Evolutionary conservation across 768 basidiomycete genomes (phyloP).

Genomic region (Nidula microcarpa): DNA sequence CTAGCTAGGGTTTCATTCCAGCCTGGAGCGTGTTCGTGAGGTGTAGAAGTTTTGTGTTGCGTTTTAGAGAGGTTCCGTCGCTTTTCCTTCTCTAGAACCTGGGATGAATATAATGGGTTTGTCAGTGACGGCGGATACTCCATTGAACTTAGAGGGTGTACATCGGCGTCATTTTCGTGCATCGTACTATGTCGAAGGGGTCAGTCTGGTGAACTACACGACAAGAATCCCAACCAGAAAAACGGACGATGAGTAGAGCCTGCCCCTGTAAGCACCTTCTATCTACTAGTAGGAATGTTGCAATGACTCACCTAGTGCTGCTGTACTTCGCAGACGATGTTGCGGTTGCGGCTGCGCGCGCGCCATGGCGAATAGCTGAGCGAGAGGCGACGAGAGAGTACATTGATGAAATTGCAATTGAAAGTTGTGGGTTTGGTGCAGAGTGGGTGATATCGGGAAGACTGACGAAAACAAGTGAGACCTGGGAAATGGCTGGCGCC

Average conservation of each 20-base stretch:
- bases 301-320: constrained; percentile 17
- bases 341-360: constrained; percentile 1
- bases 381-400: constrained; percentile 13
- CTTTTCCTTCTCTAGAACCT: constrained; percentile 55
- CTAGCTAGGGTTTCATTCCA: constrained; percentile 71
- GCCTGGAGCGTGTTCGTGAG: constrained; percentile 55
- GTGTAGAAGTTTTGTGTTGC: constrained; percentile 45
- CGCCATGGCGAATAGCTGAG: constrained; percentile 4
- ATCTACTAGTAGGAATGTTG: background rate
- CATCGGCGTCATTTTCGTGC: constrained; percentile 58
- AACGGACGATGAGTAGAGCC: constrained; percentile 18
- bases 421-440: background rate
- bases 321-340: constrained; percentile 5
- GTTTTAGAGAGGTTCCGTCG: constrained; percentile 38
- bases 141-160: constrained; percentile 13
- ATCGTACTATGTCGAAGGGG: constrained; percentile 36
- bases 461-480: background rate
- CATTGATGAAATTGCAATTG: constrained; percentile 4
- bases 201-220: constrained; percentile 6
- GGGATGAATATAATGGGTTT: constrained; percentile 1
- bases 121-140: background rate
- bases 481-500: background rate
- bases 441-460: background rate
- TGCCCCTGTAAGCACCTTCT: constrained; percentile 4
- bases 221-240: background rate